Base-by-base conservation (phyloP, 2,329 filamentous ascomycete genomes). In the Claviceps humidiphila region DNA sequence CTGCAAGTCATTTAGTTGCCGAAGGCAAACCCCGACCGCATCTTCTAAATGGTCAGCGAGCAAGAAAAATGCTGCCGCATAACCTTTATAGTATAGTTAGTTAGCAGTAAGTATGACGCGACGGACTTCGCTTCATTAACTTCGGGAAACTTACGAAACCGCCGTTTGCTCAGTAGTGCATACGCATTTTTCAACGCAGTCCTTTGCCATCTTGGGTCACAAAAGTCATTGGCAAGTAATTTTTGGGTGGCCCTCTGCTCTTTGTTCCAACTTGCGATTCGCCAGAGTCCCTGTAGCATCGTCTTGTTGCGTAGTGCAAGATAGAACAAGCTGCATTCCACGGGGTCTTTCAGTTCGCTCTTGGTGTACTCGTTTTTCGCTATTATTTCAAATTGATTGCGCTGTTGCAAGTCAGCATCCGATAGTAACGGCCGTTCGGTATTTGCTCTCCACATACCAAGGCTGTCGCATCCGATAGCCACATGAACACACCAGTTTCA, bases 181-280 rank as follows among this genome's bases (percentile, higher is more conserved):
- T 96, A 98, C 0, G 93, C 93, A 65, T 98, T 98, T 69, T 98
- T 98, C 54, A 95, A 72, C 0, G 93, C 93, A 4, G 88, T 82
- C 1, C 87, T 95, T 64, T 80, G 86, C 87, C 93, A 97, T 59
- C 87, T 85, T 0, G 83, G 77, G 56, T 95, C 87, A 4, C 81
- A 76, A 66, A 98, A 98, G 65, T 97, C 89, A 62, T 96, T 94
- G n/a, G 84, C 78, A 22, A 98, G 73, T 34, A 98, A 75, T 55
- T 80, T 82, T 54, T 84, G 80, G 0, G 93, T 98, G 0, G 85
- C 82, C 2, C 68, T 73, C 67, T 97, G 93, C 66, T 98, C 94
- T 53, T 78, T 81, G 60, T 94, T 85, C 84, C 93, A 93, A 42
- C 74, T 81, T 5, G 93, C 90, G 80, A 97, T 96, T 17, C 94